These are phyloP conservation scores for Tylopilus vinaceipallidus DNA, from an alignment of 768 basidiomycete genomes.

Conservation along the genomic window DNA sequence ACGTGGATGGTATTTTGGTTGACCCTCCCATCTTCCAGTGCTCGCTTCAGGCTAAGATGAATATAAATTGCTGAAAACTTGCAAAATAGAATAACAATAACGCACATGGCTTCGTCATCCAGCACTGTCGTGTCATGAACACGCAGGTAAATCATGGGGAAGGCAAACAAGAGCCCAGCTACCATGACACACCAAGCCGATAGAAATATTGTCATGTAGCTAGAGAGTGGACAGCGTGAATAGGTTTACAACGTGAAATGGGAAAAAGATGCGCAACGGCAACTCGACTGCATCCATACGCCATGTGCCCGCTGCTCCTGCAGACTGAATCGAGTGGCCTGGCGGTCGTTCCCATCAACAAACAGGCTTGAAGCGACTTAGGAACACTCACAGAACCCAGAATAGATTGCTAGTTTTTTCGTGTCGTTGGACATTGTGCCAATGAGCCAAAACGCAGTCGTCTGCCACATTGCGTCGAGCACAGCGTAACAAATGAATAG, in stretches of 20 bases:
- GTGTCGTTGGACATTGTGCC: slow-evolving; percentile 83
- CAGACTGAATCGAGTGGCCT: slow-evolving; percentile 76
- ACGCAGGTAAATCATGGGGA: slow-evolving; percentile 73
- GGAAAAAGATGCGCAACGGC: slow-evolving; percentile 48
- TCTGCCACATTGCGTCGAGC: slow-evolving; percentile 82
- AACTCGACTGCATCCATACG: slow-evolving; percentile 58
- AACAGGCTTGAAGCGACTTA: slow-evolving; percentile 23
- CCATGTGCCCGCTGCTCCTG: slow-evolving; percentile 72
- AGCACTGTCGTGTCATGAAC: slow-evolving; percentile 56
- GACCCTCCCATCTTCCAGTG: not conserved
- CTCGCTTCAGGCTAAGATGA: slow-evolving; percentile 4
- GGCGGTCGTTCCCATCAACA: not conserved
- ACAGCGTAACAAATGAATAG: slow-evolving; percentile 70
- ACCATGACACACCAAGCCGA: slow-evolving; percentile 70
- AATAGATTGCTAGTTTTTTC: slow-evolving; percentile 70
- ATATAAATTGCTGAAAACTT: not conserved
- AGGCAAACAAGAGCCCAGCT: slow-evolving; percentile 57
- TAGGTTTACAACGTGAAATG: no score
- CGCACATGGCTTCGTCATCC: slow-evolving; percentile 56
- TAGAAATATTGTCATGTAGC: slow-evolving; percentile 67
- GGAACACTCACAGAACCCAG: slow-evolving; percentile 77
- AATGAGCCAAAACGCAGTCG: slow-evolving; percentile 74
- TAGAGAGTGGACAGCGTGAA: slow-evolving; percentile 12
- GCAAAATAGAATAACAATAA: not conserved
- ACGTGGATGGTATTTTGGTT: no score